Evolutionary conservation across 345 rosid genomes (phyloP).

Genomic region (Syzygium oleosum): DNA sequence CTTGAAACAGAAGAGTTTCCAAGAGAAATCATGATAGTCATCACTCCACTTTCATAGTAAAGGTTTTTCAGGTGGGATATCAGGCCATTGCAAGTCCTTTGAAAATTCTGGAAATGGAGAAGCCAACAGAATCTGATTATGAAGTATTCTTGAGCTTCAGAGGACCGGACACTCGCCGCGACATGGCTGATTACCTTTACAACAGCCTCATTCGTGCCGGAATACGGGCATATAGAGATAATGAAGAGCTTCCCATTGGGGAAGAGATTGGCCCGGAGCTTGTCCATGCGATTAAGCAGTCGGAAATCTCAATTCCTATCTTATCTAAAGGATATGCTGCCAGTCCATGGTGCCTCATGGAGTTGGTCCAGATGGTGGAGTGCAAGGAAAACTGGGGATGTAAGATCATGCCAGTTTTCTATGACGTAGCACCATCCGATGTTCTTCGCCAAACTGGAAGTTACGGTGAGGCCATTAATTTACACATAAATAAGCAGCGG

Average conservation of each 20-base stretch:
- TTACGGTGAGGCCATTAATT: neutral
- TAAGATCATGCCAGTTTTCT: neutral
- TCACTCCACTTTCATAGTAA: neutral
- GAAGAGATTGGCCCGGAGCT: neutral
- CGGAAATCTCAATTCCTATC: neutral
- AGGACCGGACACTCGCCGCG: fast-evolving
- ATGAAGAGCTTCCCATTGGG: too few relatives aligned
- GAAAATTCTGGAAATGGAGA: neutral
- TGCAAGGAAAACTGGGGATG: neutral
- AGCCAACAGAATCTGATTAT: fast-evolving
- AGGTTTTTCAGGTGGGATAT: neutral
- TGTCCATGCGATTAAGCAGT: neutral
- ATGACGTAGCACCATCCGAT: fast-evolving
- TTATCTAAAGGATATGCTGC: neutral
- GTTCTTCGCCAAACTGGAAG: fast-evolving
- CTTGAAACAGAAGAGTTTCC: neutral
- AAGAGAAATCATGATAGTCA: neutral
- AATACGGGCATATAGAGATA: neutral
- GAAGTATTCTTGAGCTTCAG: neutral
- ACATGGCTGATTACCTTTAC: neutral
- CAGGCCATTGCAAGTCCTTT: fast-evolving
- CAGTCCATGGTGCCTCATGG: neutral
- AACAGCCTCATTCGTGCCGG: fast-evolving
- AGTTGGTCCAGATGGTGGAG: neutral
- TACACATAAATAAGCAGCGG: fast-evolving